Conservation (phyloP, 805 yeast genomes). For the Candida montana region DNA sequence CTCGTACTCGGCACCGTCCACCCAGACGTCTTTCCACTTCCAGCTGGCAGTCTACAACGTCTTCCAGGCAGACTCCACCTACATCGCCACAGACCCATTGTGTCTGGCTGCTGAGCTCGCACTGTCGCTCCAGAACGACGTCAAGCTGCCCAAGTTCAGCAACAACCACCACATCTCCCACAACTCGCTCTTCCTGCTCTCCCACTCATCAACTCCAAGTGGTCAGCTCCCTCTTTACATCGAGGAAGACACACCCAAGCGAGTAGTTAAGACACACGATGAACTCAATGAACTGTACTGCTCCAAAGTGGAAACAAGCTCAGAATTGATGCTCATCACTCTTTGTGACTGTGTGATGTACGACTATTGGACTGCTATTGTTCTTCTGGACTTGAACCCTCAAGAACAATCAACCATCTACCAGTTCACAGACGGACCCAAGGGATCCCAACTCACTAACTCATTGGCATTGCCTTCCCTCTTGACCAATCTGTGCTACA, state of each 20-base stretch:
- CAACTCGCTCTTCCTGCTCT: conserved; percentile 38
- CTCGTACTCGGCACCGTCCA: conserved; percentile 11
- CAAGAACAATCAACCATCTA: conserved; percentile 23
- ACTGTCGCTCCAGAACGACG: conserved; percentile 38
- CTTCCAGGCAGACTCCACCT: conserved; percentile 25
- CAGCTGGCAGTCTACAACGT: conserved; percentile 51
- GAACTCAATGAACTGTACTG: conserved; percentile 33
- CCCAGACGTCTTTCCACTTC: conserved; percentile 27
- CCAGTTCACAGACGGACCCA: conserved; percentile 12
- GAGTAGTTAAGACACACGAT: conserved; percentile 33
- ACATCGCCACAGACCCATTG: conserved; percentile 54
- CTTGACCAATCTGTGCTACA: conserved; percentile 21
- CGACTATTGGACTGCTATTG: conserved; percentile 43
- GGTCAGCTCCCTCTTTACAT: conserved; percentile 50
- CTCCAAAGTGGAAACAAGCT: conserved; percentile 27
- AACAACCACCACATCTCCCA: conserved; percentile 13
- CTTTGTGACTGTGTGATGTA: conserved; percentile 43
- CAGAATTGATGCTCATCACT: conserved; percentile 32
- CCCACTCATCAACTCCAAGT: conserved; percentile 44
- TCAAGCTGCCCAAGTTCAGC: conserved; percentile 35
- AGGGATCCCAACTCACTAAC: conserved; percentile 7
- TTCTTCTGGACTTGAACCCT: conserved; percentile 22
- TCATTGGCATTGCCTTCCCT: conserved; percentile 10
- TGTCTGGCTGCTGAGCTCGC: conserved; percentile 44
- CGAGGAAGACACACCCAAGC: conserved; percentile 33